Evolutionary conservation across 345 rosid genomes (phyloP), one percentile per base, ranked within the genome.

Genomic region (Boechera divaricarpa): DNA sequence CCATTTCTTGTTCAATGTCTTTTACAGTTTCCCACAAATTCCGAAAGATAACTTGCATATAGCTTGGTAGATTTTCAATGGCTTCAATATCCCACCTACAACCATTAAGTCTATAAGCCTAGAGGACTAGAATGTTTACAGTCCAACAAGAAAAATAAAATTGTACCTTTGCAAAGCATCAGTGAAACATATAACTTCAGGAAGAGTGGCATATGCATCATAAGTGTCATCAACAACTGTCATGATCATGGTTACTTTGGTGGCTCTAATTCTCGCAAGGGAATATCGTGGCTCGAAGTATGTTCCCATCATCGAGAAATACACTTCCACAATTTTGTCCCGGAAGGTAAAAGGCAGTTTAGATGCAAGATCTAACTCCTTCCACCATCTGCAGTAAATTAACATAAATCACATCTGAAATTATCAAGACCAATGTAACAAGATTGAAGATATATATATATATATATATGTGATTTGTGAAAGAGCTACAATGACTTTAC

Each of bases 131-230:
- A 63, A 51, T 24, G 51, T 10, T 24, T 1, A 44, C 6, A n/a
- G 18, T 4, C 31, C 3, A 7, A 28, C 12, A 8, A 28, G 32
- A 52, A 4, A 52, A 10, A 32, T 1, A 5, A 18, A 18, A 36
- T 2, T 10, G 10, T 68, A 69, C 73, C 51, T 69, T 54, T 69
- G 36, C 13, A 54, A 69, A 36, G 62, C 63, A n/a, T 69, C 51
- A 26, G 51, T n/a, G 36, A 69, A n/a, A 39, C 28, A 2, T 6
- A 21, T 32, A 5, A 18, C 74, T 29, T 57, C 74, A 12, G 74
- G 74, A 56, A 70, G 74, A 57, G 74, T 70, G 7, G 3, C 74
- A 42, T 70, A 70, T 0, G 74, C 74, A 2, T 70, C 74, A 44
- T 45, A 70, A 32, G 74, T 41, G 2, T 70, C 74, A 41, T 70